Evolutionary conservation across 805 yeast genomes (phyloP).

Genomic region (Pichia cephalocereana): DNA sequence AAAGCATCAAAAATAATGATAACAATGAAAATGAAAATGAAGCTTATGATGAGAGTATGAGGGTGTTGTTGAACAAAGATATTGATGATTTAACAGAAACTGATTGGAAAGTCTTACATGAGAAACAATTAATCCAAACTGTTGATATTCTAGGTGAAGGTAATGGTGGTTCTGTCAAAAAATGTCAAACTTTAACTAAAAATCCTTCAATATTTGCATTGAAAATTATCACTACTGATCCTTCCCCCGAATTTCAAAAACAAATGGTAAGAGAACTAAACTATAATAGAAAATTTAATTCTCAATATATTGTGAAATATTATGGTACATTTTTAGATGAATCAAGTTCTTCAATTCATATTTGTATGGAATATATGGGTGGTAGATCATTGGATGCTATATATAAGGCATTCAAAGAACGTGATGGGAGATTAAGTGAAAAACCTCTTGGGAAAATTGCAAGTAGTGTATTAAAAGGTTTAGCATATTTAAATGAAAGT

Average conservation of each 20-base stretch:
- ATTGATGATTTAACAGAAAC: slow-evolving; percentile 38
- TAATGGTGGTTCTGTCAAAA: slow-evolving; percentile 81
- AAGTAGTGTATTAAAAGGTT: slow-evolving; percentile 72
- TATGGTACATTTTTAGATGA: slow-evolving; percentile 86
- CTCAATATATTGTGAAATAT: slow-evolving; percentile 81
- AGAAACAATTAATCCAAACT: slow-evolving; percentile 53
- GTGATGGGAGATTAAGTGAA: slow-evolving; percentile 86
- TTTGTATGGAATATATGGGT: slow-evolving; percentile 97
- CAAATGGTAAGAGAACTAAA: slow-evolving; percentile 88
- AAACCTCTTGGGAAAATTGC: slow-evolving; percentile 88
- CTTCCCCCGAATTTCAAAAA: slow-evolving; percentile 78
- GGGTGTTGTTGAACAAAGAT: slow-evolving; percentile 2
- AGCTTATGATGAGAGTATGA: not conserved
- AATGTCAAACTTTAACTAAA: slow-evolving; percentile 57
- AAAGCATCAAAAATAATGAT: not conserved
- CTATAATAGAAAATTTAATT: slow-evolving; percentile 72
- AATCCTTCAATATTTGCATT: slow-evolving; percentile 65
- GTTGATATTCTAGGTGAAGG: slow-evolving; percentile 84
- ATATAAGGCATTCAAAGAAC: slow-evolving; percentile 62
- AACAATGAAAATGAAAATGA: not conserved
- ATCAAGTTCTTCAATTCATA: slow-evolving; percentile 70
- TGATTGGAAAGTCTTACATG: slow-evolving; percentile 63
- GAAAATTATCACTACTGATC: slow-evolving; percentile 63
- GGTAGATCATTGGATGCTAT: slow-evolving; percentile 87
- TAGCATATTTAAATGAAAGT: slow-evolving; percentile 80